Percentiles rank a stretch among this genome's conserved stretches.
Evolutionary conservation across 345 rosid species (phyloP).

Genomic region (Fremontodendron californicum): DNA sequence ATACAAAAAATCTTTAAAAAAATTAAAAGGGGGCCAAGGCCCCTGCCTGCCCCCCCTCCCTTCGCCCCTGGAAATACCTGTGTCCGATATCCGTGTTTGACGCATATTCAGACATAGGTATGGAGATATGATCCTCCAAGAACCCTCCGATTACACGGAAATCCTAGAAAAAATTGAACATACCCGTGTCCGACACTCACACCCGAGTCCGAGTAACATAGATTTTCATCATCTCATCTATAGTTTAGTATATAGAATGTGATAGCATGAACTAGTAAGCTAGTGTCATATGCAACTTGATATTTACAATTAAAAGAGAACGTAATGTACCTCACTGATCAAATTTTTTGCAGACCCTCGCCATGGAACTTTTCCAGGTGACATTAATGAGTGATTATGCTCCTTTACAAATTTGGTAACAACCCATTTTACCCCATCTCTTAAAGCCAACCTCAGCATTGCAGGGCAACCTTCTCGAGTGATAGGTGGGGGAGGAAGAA

Average conservation of each 20-base stretch:
- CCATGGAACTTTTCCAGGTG: conserved; percentile 45
- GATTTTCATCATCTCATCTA: not conserved
- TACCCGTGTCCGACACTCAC: too few relatives aligned
- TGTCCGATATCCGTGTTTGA: too few relatives aligned
- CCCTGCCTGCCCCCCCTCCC: too few relatives aligned
- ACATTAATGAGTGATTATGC: conserved; percentile 39
- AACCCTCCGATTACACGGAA: too few relatives aligned
- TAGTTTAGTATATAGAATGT: not conserved
- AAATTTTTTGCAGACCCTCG: conserved; percentile 35
- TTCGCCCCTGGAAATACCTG: too few relatives aligned
- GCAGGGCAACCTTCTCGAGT: conserved; percentile 50
- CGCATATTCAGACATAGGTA: too few relatives aligned
- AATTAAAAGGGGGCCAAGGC: too few relatives aligned
- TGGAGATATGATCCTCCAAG: too few relatives aligned
- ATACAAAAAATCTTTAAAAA: too few relatives aligned
- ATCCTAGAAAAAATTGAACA: too few relatives aligned
- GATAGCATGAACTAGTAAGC: not conserved
- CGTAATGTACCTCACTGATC: conserved; percentile 34
- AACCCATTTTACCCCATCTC: conserved; percentile 42
- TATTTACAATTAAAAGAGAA: not conserved
- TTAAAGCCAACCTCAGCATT: conserved; percentile 44
- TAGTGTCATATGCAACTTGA: not conserved
- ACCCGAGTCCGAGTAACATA: too few relatives aligned
- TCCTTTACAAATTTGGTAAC: conserved; percentile 42
- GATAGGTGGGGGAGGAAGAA: conserved; percentile 48